Conservation (phyloP, 2,329 filamentous ascomycete genomes). For the Colletotrichum acutatum region DNA sequence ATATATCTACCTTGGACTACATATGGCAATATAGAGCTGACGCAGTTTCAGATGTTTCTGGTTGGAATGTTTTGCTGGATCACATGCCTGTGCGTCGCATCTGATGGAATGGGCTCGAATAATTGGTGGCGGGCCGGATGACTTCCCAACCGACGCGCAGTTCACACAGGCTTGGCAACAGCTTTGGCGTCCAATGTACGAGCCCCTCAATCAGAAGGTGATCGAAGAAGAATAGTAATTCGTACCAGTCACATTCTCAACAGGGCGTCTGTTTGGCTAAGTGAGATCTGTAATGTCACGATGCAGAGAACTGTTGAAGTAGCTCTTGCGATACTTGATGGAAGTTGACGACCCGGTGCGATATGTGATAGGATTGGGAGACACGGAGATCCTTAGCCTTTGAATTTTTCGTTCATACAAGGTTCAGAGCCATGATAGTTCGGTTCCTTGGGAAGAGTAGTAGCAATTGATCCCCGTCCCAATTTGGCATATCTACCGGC, state of each 20-base stretch:
- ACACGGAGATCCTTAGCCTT: too few species aligned
- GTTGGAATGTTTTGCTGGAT: not conserved
- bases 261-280: not conserved
- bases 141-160: not conserved
- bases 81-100: not conserved
- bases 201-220: not conserved
- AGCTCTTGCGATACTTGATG: too few species aligned
- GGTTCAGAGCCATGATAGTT: too few species aligned
- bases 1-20: not conserved
- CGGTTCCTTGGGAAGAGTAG: too few species aligned
- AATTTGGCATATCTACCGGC: too few species aligned
- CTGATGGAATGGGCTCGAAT: not conserved
- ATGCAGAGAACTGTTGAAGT: not conserved
- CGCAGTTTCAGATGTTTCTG: not conserved
- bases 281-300: not conserved
- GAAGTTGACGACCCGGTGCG: too few species aligned
- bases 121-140: not conserved
- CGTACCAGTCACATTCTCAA: not conserved
- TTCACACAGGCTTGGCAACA: not conserved
- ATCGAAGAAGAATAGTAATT: not conserved
- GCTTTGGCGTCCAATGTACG: not conserved
- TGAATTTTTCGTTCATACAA: too few species aligned
- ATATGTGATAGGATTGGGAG: too few species aligned
- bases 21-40: not conserved
- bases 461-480: too few species aligned